Evolutionary conservation across 2,329 filamentous ascomycete genomes (phyloP), one percentile per base, ranked within the genome.

Genomic region (Xylaria sp.): DNA sequence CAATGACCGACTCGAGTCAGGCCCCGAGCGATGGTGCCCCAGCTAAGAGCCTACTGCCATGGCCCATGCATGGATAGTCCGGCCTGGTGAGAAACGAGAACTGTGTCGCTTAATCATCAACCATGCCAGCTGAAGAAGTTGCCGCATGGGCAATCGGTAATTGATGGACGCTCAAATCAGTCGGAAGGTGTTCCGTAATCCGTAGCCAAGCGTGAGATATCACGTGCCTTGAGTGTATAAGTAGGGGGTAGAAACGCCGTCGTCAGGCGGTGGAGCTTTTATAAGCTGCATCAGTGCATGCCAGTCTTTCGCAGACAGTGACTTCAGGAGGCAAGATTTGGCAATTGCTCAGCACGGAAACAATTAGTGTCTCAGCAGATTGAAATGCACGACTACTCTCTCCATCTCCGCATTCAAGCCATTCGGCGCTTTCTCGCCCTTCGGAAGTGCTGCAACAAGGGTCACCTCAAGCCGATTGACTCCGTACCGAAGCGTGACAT

Each of bases 391-490:
- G 1, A 85, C 91, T 59, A 92, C 81, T 67, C 88, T 88, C 76
- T 97, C 92, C 63, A 92, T 78, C 71, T 94, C 91, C 42, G 88
- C 82, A 63, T 87, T 83, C 8, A 85, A 78, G 0, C 83, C 86
- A 30, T 80, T 80, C 0, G 79, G 76, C 44, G 80, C 75, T 61
- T 80, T 84, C 69, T 84, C 78, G 18, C 80, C 83, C 67, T 79
- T 83, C 1, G 82, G 84, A 49, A 90, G 80, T 5, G 87, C 86
- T 1, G 89, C 90, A 64, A 92, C 84, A 59, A 93, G 79, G 68
- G 93, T 89, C 6, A 95, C 80, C 67, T 92, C 88, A 54, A 96
- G 82, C 51, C 87, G 82, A 66, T 94, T 96, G 54, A 91, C 81
- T 5, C 91, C 91, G 1, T 83, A 81, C 30, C 83, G 80, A 34